Evolutionary conservation across 176 grass and related monocot genomes (phyloP).

Genomic region (Hsuehochloa calcarea): DNA sequence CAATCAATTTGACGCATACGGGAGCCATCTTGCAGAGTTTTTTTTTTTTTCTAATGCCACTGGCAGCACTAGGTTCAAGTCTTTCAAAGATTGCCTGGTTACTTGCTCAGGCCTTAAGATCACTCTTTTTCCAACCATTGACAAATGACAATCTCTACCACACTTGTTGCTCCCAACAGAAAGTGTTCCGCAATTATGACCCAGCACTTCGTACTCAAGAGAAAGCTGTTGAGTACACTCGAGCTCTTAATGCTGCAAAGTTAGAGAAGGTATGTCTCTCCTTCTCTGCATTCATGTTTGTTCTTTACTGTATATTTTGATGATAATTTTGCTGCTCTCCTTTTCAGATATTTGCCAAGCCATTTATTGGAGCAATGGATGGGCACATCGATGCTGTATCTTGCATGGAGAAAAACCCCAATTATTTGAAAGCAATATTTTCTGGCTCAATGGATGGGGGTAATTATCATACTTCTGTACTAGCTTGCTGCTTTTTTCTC

Average conservation of each 20-base stretch:
- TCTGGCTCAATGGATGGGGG: constrained; percentile 97
- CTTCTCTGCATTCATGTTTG: neutral
- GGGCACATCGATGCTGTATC: constrained; percentile 86
- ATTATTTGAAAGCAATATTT: constrained; percentile 88
- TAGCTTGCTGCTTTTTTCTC: neutral
- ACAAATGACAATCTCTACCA: constrained; percentile 19
- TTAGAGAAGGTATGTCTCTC: constrained; percentile 63
- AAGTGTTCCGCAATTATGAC: constrained; percentile 94
- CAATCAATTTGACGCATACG: neutral
- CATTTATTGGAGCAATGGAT: constrained; percentile 97
- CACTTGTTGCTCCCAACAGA: constrained; percentile 46
- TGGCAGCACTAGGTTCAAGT: neutral
- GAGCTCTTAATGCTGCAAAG: constrained; percentile 93
- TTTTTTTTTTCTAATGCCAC: neutral
- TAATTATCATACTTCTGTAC: constrained; percentile 41
- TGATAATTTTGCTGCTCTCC: constrained; percentile 9
- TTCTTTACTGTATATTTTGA: neutral
- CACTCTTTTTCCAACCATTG: constrained; percentile 1
- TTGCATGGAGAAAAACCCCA: constrained; percentile 81
- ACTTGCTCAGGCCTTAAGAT: neutral
- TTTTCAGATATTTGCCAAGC: constrained; percentile 87
- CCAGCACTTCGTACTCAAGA: constrained; percentile 77
- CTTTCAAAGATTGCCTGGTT: neutral
- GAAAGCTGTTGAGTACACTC: constrained; percentile 86
- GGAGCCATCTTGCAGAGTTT: neutral